Conservation (phyloP, 2,329 filamentous ascomycete species). For the Trematosphaeria pertusa region DNA sequence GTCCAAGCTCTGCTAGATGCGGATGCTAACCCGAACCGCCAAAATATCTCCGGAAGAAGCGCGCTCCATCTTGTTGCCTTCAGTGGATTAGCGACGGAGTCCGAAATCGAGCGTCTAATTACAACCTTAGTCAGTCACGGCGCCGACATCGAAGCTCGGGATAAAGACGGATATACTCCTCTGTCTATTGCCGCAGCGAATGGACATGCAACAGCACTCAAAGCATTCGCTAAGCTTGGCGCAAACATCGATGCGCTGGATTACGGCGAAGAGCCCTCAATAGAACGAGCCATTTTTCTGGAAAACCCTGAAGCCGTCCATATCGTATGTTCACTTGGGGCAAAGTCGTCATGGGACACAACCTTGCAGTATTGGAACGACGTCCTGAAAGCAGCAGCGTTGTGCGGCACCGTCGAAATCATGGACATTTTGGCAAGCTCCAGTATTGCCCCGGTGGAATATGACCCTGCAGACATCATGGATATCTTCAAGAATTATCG, state of each 20-base stretch:
- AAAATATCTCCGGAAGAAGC: background rate
- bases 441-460: background rate
- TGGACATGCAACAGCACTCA: background rate
- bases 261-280: background rate
- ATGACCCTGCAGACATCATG: background rate
- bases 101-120: background rate
- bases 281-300: background rate
- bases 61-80: background rate
- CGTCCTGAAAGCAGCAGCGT: background rate
- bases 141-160: conserved; percentile 2
- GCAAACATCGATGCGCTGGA: background rate
- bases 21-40: background rate
- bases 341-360: background rate
- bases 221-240: background rate
- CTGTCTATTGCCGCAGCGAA: background rate
- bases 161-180: background rate
- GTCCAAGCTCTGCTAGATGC: conserved; percentile 1
- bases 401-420: background rate
- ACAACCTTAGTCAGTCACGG: background rate
- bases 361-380: background rate
- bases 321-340: background rate
- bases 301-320: background rate
- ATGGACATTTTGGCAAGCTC: background rate
- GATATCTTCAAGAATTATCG: background rate
- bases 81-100: no score